Base-by-base conservation (phyloP, 305 asterid species). In the Ajuga reptans region DNA sequence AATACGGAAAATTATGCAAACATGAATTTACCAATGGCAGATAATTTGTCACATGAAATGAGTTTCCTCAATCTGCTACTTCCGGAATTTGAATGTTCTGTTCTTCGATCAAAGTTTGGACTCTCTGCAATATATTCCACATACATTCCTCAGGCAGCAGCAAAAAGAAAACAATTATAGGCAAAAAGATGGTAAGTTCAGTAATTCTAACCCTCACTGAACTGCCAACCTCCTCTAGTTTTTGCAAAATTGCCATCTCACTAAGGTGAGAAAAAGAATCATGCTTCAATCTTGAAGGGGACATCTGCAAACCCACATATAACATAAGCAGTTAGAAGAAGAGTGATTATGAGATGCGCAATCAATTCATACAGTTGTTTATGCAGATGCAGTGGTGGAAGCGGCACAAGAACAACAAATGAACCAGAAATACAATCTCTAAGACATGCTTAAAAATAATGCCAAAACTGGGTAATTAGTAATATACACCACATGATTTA, bases 201-300 rank as follows among this genome's bases (percentile, higher is more conserved):
- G 46, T 37, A 31, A 54, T 15, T 14, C 81, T 56, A 63, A 89
- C 96, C 91, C 84, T 89, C 58, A 89, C 82, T 9, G 87, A 80
- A 75, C 80, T 81, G 72, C 89, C 84, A 72, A 89, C 91, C 74
- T 89, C 94, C 71, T 87, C 91, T 43, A 89, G 79, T 72, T 84
- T 87, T 50, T 82, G 86, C 74, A 87, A 69, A 67, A 89, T 79
- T 37, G 80, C 78, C 56, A 60, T 60, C 68, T 84, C 91, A 39
- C 80, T 78, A 56, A 47, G 54, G 63, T 69, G 83, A 64, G 81
- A 49, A 49, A 62, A 36, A 14, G 83, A 43, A 60, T 76, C 86
- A 39, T 66, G 80, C 64, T 76, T 36, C 15, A 64, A 66, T 68
- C 74, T 86, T 41, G 84, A 72, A 12, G 87, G 81, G 21, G 90